These are phyloP conservation scores for Neurospora tetraspora DNA, from an alignment of 495 filamentous ascomycete species.

Conservation along the genomic window DNA sequence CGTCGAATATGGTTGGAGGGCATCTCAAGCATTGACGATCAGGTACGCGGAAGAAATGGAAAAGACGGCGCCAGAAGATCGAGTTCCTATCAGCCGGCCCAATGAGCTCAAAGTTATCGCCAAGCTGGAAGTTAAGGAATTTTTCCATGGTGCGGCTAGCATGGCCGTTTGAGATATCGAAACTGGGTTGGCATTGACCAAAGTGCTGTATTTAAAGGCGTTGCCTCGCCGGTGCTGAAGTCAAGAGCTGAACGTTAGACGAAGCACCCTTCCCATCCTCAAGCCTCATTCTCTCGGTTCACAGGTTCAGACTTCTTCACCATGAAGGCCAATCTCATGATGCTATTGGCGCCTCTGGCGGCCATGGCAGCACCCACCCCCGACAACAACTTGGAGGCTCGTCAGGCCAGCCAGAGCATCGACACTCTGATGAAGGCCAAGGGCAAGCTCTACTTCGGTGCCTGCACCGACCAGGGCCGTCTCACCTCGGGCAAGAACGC, in stretches of 20 bases:
- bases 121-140: not conserved
- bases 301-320: slow-evolving; percentile 4
- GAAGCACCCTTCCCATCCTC: not conserved
- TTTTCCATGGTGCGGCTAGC: not conserved
- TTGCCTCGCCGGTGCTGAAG: not conserved
- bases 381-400: slow-evolving; percentile 20
- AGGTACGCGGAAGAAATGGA: not conserved
- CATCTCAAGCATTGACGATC: not conserved
- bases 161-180: not conserved
- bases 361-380: slow-evolving; percentile 24
- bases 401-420: slow-evolving; percentile 37
- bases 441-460: slow-evolving; percentile 53
- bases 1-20: not conserved
- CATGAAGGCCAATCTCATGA: slow-evolving; percentile 33
- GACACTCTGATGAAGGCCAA: slow-evolving; percentile 47
- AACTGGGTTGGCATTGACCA: not conserved
- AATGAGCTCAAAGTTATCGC: not conserved
- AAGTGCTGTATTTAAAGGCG: not conserved
- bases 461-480: slow-evolving; percentile 43
- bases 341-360: slow-evolving; percentile 26
- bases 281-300: not conserved
- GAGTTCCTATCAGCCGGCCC: not conserved
- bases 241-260: not conserved
- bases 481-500: slow-evolving; percentile 41
- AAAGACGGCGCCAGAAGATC: not conserved